phyloP scores from a whole-genome alignment of 2,329 filamentous ascomycete species.

The Xylariaceae sp. region DNA sequence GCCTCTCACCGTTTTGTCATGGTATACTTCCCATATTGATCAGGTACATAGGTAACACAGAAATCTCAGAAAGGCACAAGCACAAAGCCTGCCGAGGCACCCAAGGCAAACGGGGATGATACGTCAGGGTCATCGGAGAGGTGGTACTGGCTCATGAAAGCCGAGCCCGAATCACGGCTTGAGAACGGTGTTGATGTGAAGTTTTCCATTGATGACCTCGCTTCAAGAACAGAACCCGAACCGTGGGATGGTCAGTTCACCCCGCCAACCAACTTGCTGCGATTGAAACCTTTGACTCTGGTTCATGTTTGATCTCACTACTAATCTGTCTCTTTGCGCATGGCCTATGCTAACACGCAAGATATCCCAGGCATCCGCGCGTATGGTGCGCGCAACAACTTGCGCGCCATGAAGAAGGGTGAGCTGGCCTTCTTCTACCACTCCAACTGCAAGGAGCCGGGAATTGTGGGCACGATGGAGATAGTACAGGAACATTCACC shows the following conservation, averaged over 20 bases:
- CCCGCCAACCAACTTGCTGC: not conserved
- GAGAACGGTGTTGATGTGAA: slow-evolving; percentile 85
- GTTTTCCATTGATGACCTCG: slow-evolving; percentile 91
- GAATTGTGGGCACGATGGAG: slow-evolving; percentile 83
- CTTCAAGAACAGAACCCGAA: slow-evolving; percentile 68
- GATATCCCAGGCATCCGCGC: slow-evolving; percentile 34
- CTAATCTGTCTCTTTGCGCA: not conserved
- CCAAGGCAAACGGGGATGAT: slow-evolving; percentile 7
- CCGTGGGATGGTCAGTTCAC: slow-evolving; percentile 76
- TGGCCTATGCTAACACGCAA: slow-evolving; percentile 17
- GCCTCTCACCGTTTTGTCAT: not conserved
- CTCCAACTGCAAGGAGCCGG: slow-evolving; percentile 85
- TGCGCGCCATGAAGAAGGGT: slow-evolving; percentile 84
- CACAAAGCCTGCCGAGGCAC: slow-evolving; percentile 10
- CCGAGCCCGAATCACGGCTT: slow-evolving; percentile 79
- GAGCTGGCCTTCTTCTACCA: slow-evolving; percentile 97
- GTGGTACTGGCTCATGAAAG: slow-evolving; percentile 77
- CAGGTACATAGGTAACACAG: not conserved
- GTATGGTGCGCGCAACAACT: slow-evolving; percentile 71
- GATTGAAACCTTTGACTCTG: slow-evolving; percentile 1
- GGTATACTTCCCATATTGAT: not conserved
- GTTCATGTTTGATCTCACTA: slow-evolving; percentile 24
- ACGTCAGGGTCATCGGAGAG: slow-evolving; percentile 16
- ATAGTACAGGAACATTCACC: slow-evolving; percentile 79
- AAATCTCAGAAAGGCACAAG: slow-evolving; percentile 2